Evolutionary conservation across 2,329 filamentous ascomycete genomes (phyloP).

Genomic region (Fusarium sp.): DNA sequence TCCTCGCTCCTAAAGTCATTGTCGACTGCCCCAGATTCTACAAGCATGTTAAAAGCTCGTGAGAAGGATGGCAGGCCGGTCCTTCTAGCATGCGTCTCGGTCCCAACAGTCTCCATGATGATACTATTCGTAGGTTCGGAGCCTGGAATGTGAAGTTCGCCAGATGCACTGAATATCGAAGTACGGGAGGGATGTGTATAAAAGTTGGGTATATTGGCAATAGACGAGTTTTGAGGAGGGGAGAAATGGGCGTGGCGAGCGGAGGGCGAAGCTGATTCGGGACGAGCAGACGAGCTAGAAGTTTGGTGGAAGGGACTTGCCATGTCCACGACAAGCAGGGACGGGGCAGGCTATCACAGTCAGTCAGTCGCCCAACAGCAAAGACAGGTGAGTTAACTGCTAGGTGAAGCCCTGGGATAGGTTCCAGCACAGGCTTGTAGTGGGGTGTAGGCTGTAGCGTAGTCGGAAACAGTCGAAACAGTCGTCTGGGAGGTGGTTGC

Average conservation of each 20-base stretch:
- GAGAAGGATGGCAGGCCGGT: conserved; percentile 61
- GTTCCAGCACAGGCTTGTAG: conserved; percentile 27
- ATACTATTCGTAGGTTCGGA: conserved; percentile 23
- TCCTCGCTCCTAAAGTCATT: conserved; percentile 44
- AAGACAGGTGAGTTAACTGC: conserved; percentile 16
- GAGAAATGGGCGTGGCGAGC: conserved; percentile 36
- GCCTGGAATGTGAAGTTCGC: conserved; percentile 48
- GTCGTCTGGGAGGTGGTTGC: conserved; percentile 27
- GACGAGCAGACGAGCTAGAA: conserved; percentile 40
- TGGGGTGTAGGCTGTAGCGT: conserved; percentile 26
- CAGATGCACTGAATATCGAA: conserved; percentile 63
- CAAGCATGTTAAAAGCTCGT: conserved; percentile 65
- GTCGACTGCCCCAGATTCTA: conserved; percentile 51
- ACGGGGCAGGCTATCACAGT: conserved; percentile 5
- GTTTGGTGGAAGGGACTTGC: conserved; percentile 43
- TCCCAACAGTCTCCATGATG: conserved; percentile 53
- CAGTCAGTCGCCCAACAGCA: conserved; percentile 15
- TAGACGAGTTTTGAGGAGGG: conserved; percentile 29
- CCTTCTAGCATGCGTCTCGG: conserved; percentile 48
- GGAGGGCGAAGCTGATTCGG: conserved; percentile 39
- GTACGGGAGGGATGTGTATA: conserved; percentile 50
- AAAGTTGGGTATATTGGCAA: conserved; percentile 39
- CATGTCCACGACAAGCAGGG: conserved; percentile 39
- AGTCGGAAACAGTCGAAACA: conserved; percentile 25
- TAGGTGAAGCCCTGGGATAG: conserved; percentile 29